Conservation (phyloP, 768 basidiomycete genomes). For the Collybia mongolica region DNA sequence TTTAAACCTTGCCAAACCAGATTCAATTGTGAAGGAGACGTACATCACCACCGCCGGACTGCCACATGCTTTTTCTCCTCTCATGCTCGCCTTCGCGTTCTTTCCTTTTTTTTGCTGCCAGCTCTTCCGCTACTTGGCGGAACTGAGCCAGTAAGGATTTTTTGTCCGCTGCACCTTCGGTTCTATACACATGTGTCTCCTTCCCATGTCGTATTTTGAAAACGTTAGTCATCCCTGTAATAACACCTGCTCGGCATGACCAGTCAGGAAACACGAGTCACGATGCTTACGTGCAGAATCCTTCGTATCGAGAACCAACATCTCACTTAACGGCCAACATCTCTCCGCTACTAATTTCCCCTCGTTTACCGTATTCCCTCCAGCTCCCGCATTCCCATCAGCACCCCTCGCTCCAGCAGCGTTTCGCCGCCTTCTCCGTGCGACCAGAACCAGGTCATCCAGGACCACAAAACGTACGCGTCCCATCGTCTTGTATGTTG, state of each 20-base stretch:
- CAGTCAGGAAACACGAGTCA: not conserved
- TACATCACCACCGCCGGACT: constrained; percentile 43
- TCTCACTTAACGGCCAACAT: constrained; percentile 92
- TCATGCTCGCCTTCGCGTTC: constrained; percentile 94
- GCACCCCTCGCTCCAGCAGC: constrained; percentile 35
- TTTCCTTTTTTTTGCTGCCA: constrained; percentile 83
- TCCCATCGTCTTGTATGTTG: constrained; percentile 91
- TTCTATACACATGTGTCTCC: constrained; percentile 93
- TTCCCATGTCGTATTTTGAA: constrained; percentile 94
- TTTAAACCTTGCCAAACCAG: not conserved
- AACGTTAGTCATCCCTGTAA: constrained; percentile 85
- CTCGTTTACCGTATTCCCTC: constrained; percentile 47
- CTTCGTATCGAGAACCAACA: constrained; percentile 94
- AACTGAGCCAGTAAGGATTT: constrained; percentile 82
- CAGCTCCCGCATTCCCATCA: constrained; percentile 27
- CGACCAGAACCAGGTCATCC: constrained; percentile 89
- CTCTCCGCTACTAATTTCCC: constrained; percentile 88
- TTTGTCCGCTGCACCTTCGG: constrained; percentile 81
- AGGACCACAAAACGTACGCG: constrained; percentile 88
- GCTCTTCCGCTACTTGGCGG: constrained; percentile 90
- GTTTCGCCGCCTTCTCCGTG: constrained; percentile 68
- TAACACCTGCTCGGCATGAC: constrained; percentile 3
- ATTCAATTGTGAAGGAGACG: constrained; percentile 6
- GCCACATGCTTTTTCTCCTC: constrained; percentile 76
- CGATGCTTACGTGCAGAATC: constrained; percentile 77